Base-by-base conservation (phyloP, 2,329 filamentous ascomycete genomes). In the Colletotrichum sidae region DNA sequence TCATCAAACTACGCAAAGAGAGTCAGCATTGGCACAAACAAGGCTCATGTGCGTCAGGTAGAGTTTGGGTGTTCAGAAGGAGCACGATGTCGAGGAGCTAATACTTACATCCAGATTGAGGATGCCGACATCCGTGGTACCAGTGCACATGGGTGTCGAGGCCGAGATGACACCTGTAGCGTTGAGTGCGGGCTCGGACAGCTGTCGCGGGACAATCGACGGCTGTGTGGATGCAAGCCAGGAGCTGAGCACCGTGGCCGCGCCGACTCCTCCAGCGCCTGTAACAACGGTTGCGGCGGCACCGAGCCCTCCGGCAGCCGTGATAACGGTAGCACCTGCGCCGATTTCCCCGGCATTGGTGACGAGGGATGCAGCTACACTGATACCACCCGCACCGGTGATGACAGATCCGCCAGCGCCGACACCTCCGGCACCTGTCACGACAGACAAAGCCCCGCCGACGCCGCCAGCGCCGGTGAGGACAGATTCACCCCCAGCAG, bases 41-140 rank as follows among this genome's bases (percentile, higher is more conserved):
- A 38, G 6, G 2, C 12, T 25, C 25, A 25, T 25, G 25, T 25
- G 25, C 25, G 25, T 25, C 25, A 25, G 25, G 25, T 25, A 25
- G 25, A 25, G 25, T 25, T 4, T 25, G 25, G 2, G 25, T 25
- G 25, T 25, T 25, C 4, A 25, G 25, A 25, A 25, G 25, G 25
- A 25, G 25, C 25, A 5, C 25, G 25, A 25, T 25, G 25, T 25
- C 25, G 7, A 34, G 10, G 8, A 15, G 33, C 15, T 46, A 17
- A 37, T 8, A 72, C 79, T 74, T 69, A 81, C 79, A 67, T 78
- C 70, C 17, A 81, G 66, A 10, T 77, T 78, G 6, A 68, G 70
- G 47, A 80, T 81, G 17, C 79, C 78, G 45, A 80, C 72, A 15
- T 73, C 68, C 5, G 62, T 68, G 11, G 67, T 59, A 6, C 67